phyloP scores from a whole-genome alignment of 2,329 filamentous ascomycete genomes.

The Aspergillus pseudoglaucus region DNA sequence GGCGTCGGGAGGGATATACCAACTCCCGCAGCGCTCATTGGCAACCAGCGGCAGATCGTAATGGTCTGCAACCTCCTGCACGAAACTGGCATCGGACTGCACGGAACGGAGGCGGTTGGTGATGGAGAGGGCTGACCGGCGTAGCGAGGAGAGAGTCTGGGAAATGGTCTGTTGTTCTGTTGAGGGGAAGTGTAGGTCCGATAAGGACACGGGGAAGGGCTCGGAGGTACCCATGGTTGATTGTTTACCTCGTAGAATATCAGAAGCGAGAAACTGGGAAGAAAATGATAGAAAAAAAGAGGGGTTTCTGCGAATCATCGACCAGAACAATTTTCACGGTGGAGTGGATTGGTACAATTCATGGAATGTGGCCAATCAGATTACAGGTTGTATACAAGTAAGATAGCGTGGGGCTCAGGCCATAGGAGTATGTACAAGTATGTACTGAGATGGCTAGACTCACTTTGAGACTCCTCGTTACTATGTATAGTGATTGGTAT shows the following conservation, averaged over 20 bases:
- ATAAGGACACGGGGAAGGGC: slow-evolving; percentile 29
- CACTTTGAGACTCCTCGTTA: background rate
- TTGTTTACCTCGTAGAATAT: background rate
- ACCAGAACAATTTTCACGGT: too few species aligned
- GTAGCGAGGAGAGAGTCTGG: slow-evolving; percentile 63
- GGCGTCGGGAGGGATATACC: slow-evolving; percentile 67
- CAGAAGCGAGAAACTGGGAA: background rate
- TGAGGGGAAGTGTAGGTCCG: slow-evolving; percentile 49
- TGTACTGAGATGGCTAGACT: background rate
- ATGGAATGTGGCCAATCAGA: background rate
- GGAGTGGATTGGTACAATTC: background rate
- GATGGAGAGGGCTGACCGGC: slow-evolving; percentile 68
- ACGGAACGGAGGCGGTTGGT: slow-evolving; percentile 79
- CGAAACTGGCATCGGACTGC: slow-evolving; percentile 67
- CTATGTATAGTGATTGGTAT: background rate
- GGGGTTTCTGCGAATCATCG: background rate
- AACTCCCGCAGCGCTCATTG: slow-evolving; percentile 92
- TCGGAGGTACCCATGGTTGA: slow-evolving; percentile 23
- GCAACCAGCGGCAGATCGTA: slow-evolving; percentile 66
- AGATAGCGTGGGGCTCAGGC: too few species aligned
- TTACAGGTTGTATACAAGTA: too few species aligned
- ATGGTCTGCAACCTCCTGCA: slow-evolving; percentile 48
- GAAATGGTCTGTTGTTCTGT: slow-evolving; percentile 54
- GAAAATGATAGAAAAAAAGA: background rate
- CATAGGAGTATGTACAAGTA: too few species aligned